Evolutionary conservation across 495 filamentous ascomycete species (phyloP).

Genomic region (Staphylotrichum tortipilum): DNA sequence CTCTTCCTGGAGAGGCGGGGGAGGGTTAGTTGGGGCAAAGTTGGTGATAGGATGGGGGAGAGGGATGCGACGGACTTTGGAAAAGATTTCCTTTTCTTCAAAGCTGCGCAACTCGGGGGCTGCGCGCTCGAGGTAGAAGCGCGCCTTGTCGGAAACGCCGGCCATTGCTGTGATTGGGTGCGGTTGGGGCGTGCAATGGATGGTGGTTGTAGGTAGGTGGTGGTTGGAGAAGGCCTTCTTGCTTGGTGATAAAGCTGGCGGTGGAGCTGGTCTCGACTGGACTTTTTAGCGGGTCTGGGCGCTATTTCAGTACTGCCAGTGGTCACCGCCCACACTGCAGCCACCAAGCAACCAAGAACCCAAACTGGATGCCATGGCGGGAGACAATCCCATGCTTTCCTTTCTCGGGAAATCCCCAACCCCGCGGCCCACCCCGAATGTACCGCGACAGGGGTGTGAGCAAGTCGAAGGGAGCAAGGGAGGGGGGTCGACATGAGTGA

Average conservation of each 20-base stretch:
- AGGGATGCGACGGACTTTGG: conserved; percentile 42
- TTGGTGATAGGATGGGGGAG: not conserved
- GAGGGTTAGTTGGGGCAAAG: not conserved
- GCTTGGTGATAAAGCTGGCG: not conserved
- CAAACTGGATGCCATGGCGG: too few relatives aligned
- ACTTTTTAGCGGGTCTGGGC: conserved; percentile 26
- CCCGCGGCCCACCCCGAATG: not conserved
- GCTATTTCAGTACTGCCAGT: not conserved
- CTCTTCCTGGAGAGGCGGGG: conserved; percentile 52
- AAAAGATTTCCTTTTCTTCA: conserved; percentile 81
- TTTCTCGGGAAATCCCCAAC: not conserved
- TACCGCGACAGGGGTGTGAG: too few relatives aligned
- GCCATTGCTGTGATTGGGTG: conserved; percentile 50
- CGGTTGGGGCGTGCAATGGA: not conserved
- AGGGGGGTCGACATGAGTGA: too few relatives aligned
- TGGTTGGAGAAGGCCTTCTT: not conserved
- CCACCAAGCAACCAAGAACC: too few relatives aligned
- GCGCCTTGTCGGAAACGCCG: conserved; percentile 80
- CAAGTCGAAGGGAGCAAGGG: too few relatives aligned
- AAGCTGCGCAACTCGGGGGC: conserved; percentile 86
- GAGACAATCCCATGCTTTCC: too few relatives aligned
- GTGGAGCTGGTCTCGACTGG: conserved; percentile 9
- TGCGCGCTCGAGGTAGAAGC: conserved; percentile 84
- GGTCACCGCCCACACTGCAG: conserved; percentile 12
- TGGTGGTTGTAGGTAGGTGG: too few relatives aligned